Base-by-base conservation (phyloP, 1,284 basidiomycete species). In the Blastosporella zonata region DNA sequence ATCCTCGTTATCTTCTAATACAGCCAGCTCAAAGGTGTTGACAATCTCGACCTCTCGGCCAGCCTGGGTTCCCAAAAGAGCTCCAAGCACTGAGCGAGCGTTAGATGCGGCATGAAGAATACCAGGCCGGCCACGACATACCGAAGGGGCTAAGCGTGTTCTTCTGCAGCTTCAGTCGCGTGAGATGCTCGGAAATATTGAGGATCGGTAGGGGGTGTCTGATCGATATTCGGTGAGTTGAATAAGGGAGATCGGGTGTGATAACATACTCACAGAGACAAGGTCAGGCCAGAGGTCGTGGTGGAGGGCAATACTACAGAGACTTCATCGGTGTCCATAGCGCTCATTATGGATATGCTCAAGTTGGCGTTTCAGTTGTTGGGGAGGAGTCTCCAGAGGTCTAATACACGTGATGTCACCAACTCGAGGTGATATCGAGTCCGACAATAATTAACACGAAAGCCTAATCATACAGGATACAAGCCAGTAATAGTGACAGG, bases 121-220 rank as follows among this genome's bases (percentile, higher is more conserved):
- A 15, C 42, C 23, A 42, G 21, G 17, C 7, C 23, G 25, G 3
- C 36, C 25, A 25, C 41, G 13, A 33, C 77, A 37, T 55, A 88
- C 88, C 79, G 53, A 90, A 88, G 8, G 87, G 90, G 50, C 71
- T 67, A 49, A 68, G 68, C 4, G 71, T 72, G 51, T 75, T 79
- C 45, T 75, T 84, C 63, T 94, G 90, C 8, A 94, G 73, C 58
- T 83, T 84, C 46, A 86, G 73, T 54, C 97, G 82, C 35, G 90
- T 97, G 57, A 91, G 77, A 70, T 98, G 95, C 62, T 99, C 96
- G 1, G 94, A 97, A 58, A 99, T 90, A 69, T 95, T 97, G 55
- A 99, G 79, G 63, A 99, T 93, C 7, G 97, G 93, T 13, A 98
- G 78, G 22, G 96, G 96, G 68, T 99, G 96, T 46, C 93, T 96